phyloP scores from a whole-genome alignment of 768 basidiomycete genomes.

The Tulasnella sp. region DNA sequence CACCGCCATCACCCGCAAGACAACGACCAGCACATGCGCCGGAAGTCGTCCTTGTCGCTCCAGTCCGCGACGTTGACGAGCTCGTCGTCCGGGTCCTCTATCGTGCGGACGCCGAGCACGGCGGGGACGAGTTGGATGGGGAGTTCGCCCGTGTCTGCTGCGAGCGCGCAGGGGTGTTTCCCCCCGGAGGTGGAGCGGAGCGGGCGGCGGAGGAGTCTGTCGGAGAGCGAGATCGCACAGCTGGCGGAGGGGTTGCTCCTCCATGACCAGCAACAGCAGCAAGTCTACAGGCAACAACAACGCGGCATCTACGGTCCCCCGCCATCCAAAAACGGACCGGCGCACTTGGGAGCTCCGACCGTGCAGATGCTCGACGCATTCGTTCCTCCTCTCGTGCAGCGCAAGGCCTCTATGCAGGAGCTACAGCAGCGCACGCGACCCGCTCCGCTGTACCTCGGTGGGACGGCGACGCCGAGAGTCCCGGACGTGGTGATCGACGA shows the following conservation, averaged over 20 bases:
- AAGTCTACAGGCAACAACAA: neutral
- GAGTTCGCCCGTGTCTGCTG: neutral
- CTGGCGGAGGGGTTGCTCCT: neutral
- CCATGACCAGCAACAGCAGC: neutral
- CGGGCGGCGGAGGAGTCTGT: neutral
- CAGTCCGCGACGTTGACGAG: neutral
- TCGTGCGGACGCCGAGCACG: neutral
- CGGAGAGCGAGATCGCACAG: neutral
- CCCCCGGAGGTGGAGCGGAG: neutral
- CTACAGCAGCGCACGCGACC: neutral
- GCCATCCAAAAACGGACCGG: neutral
- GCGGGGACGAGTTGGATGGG: neutral
- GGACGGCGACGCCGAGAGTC: neutral
- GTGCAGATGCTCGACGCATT: neutral
- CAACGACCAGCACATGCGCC: neutral
- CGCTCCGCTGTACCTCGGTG: neutral
- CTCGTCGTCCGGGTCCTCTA: neutral
- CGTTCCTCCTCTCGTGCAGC: neutral
- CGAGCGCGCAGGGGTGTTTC: neutral
- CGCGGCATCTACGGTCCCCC: neutral
- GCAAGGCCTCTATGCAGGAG: neutral
- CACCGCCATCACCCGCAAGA: neutral
- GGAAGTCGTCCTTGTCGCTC: neutral
- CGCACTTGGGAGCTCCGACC: too few species aligned
- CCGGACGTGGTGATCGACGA: neutral